Percentiles rank a stretch among this genome's conserved stretches.
phyloP scores from a whole-genome alignment of 2,329 filamentous ascomycete species.

The Aspergillus sp. region DNA sequence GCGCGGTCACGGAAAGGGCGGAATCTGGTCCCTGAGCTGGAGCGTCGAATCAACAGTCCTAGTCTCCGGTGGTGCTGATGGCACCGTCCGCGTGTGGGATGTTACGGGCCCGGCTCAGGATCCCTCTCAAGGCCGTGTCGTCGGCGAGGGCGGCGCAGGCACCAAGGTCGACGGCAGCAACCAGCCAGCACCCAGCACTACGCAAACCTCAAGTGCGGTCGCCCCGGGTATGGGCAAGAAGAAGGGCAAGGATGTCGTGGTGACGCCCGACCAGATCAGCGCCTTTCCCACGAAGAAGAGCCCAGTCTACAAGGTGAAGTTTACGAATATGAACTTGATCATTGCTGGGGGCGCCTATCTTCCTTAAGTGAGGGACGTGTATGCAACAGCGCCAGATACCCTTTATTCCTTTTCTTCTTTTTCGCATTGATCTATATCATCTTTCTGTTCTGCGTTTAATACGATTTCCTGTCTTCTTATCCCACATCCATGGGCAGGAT shows the following conservation, averaged over 20 bases:
- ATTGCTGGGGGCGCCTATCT: conserved; percentile 76
- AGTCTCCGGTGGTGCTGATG: conserved; percentile 86
- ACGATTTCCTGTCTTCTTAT: not conserved
- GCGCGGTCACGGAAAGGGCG: conserved; percentile 88
- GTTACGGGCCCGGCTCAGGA: conserved; percentile 70
- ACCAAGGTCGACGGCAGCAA: conserved; percentile 56
- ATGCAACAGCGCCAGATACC: conserved; percentile 25
- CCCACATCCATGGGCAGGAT: conserved; percentile 3
- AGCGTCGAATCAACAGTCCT: conserved; percentile 89
- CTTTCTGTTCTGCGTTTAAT: not conserved
- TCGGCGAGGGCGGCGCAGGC: conserved; percentile 52
- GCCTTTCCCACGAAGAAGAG: conserved; percentile 96
- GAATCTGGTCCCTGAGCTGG: conserved; percentile 91
- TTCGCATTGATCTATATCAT: not conserved
- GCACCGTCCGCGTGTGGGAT: conserved; percentile 93
- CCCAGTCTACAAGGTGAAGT: conserved; percentile 87
- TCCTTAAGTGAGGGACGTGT: conserved; percentile 45
- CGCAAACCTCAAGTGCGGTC: conserved; percentile 48
- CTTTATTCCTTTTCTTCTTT: conserved; percentile 10
- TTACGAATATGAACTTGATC: conserved; percentile 93
- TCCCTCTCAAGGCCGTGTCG: conserved; percentile 55
- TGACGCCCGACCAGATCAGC: conserved; percentile 90
- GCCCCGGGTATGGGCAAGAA: conserved; percentile 58
- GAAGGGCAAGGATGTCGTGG: conserved; percentile 84
- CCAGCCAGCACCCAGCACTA: conserved; percentile 46